phyloP scores from a whole-genome alignment of 768 basidiomycete species.

The Mycena olivaceomarginata region DNA sequence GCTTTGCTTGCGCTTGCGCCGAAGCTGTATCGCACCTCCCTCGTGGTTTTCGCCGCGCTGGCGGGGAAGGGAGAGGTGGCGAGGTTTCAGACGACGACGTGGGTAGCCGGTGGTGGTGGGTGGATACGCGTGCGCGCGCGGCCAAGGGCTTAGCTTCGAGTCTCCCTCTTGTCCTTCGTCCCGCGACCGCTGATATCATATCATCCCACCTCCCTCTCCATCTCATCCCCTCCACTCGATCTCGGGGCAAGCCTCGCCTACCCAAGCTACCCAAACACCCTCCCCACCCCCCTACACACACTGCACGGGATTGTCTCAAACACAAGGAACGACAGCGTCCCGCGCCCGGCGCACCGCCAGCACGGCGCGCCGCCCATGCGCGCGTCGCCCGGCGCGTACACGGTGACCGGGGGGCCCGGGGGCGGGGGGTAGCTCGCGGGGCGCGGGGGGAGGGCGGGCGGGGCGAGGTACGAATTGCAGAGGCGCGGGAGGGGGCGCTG shows the following conservation, averaged over 20 bases:
- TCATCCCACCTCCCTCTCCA: too few relatives aligned
- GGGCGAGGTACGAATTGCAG: background rate
- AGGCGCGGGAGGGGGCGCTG: conserved; percentile 59
- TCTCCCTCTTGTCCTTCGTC: too few relatives aligned
- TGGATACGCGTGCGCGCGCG: too few relatives aligned
- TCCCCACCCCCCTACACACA: conserved; percentile 79
- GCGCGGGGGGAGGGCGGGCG: conserved; percentile 1
- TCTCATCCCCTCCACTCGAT: background rate
- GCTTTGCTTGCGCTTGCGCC: too few relatives aligned
- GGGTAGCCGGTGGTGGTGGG: too few relatives aligned
- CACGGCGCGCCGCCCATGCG: conserved; percentile 82
- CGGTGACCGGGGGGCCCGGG: conserved; percentile 17
- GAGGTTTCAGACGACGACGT: too few relatives aligned
- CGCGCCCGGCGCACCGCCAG: conserved; percentile 79
- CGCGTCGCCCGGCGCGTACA: conserved; percentile 80
- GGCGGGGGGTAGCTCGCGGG: background rate
- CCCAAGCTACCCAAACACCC: conserved; percentile 54
- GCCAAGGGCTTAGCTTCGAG: too few relatives aligned
- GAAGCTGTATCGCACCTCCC: too few relatives aligned
- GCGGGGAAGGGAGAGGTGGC: too few relatives aligned
- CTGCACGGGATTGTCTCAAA: conserved; percentile 73
- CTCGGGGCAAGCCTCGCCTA: background rate
- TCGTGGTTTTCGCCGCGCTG: too few relatives aligned
- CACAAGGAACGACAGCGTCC: conserved; percentile 69
- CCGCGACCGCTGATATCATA: too few relatives aligned